Conservation (phyloP, 768 basidiomycete genomes). For the Sarcodon aspratus region DNA sequence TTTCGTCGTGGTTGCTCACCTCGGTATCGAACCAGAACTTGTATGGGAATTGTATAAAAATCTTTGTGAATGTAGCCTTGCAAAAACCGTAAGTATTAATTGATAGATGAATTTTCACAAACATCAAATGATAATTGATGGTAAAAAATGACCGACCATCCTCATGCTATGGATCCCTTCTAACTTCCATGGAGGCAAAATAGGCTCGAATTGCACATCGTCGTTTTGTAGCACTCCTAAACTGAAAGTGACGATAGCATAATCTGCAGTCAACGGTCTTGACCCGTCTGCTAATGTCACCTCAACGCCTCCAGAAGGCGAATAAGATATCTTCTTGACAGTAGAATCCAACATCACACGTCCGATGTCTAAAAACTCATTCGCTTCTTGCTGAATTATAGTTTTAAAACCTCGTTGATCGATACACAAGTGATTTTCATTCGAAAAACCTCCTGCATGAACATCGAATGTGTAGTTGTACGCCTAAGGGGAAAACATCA, state of each 20-base stretch:
- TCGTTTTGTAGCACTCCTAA: constrained; percentile 55
- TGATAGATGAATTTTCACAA: neutral
- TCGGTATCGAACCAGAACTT: constrained; percentile 48
- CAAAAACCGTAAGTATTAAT: neutral
- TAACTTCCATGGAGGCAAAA: constrained; percentile 46
- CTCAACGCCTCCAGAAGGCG: constrained; percentile 25
- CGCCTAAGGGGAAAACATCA: constrained; percentile 21
- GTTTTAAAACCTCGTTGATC: constrained; percentile 53
- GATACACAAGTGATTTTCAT: constrained; percentile 36
- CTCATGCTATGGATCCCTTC: constrained; percentile 53
- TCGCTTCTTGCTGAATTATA: constrained; percentile 45
- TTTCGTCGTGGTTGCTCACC: constrained; percentile 10
- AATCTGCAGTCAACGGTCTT: constrained; percentile 34
- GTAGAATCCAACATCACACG: constrained; percentile 40
- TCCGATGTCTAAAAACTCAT: constrained; percentile 33
- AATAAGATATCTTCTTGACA: constrained; percentile 37
- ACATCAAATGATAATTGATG: neutral
- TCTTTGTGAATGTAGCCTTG: constrained; percentile 54
- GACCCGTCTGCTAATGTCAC: constrained; percentile 33
- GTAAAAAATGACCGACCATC: constrained; percentile 29
- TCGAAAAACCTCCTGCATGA: constrained; percentile 45
- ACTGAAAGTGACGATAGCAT: constrained; percentile 56
- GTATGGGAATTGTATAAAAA: constrained; percentile 49
- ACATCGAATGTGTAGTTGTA: constrained; percentile 49
- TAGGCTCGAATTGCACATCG: constrained; percentile 44